phyloP scores from a whole-genome alignment of 805 yeast species.

The Hanseniaspora guilliermondii region DNA sequence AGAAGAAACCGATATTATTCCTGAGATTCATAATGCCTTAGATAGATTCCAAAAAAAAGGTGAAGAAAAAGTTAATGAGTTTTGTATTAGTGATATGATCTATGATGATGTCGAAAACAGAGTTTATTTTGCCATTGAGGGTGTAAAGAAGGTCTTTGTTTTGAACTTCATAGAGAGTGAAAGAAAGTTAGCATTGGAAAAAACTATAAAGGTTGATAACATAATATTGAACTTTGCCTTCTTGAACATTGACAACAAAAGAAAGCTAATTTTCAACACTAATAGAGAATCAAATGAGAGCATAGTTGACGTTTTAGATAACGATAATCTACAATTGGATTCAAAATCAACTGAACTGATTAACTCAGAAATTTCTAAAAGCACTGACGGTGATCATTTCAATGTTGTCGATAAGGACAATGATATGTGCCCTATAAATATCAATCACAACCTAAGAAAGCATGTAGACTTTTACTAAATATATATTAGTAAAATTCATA shows the following conservation, averaged over 20 bases:
- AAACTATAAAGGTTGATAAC: constrained; percentile 24
- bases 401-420: constrained; percentile 26
- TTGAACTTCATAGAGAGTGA: constrained; percentile 20
- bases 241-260: constrained; percentile 16
- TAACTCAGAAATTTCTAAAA: constrained; percentile 15
- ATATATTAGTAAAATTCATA: not conserved
- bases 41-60: constrained; percentile 47
- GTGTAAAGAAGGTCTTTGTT: constrained; percentile 34
- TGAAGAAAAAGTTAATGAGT: constrained; percentile 35
- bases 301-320: constrained; percentile 24
- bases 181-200: constrained; percentile 20
- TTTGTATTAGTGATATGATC: constrained; percentile 37
- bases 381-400: constrained; percentile 25
- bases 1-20: constrained; percentile 37
- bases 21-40: constrained; percentile 45
- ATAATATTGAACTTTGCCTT: constrained; percentile 27
- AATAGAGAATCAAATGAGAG: constrained; percentile 17
- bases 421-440: constrained; percentile 39
- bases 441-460: constrained; percentile 40
- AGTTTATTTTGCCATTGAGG: constrained; percentile 39
- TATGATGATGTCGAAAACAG: constrained; percentile 26
- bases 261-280: constrained; percentile 29
- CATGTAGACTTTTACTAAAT: constrained; percentile 39
- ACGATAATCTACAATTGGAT: constrained; percentile 2
- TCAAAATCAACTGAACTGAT: constrained; percentile 15